A percentile compares a stretch with the other conserved stretches of the same genome.
Conservation (phyloP, 1,284 basidiomycete species). For the Takashimella tepidaria region DNA sequence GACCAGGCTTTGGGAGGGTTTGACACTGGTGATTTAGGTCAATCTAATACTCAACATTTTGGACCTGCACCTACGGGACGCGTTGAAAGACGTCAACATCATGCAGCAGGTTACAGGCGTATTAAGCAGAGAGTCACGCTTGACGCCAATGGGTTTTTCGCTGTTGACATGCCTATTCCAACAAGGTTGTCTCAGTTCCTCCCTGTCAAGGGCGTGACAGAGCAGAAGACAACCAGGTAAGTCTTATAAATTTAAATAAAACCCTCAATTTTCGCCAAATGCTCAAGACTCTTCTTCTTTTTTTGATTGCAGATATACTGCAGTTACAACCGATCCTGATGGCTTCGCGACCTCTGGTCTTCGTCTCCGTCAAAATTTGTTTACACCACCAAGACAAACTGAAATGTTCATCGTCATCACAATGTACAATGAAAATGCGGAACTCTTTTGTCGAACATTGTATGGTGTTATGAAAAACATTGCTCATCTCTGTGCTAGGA, state of each 20-base stretch:
- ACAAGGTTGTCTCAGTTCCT: constrained; percentile 67
- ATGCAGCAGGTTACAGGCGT: constrained; percentile 37
- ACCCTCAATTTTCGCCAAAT: no score
- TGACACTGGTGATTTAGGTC: neutral
- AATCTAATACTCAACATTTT: constrained; percentile 63
- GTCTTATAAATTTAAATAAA: no score
- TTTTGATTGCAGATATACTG: constrained; percentile 55
- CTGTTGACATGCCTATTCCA: constrained; percentile 77
- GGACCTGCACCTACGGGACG: constrained; percentile 78
- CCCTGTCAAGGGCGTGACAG: constrained; percentile 70
- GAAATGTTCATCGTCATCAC: constrained; percentile 94
- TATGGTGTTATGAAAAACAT: constrained; percentile 95
- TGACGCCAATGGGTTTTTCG: constrained; percentile 69
- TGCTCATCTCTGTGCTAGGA: constrained; percentile 81
- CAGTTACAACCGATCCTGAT: constrained; percentile 89
- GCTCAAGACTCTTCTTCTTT: neutral
- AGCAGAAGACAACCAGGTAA: constrained; percentile 77
- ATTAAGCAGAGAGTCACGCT: constrained; percentile 50
- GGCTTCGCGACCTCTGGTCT: constrained; percentile 80
- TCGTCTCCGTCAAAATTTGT: constrained; percentile 77
- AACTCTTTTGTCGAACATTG: constrained; percentile 86
- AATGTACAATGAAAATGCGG: constrained; percentile 95
- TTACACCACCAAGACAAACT: constrained; percentile 62
- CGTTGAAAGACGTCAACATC: constrained; percentile 64
- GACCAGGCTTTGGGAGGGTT: neutral